Evolutionary conservation across 192 early-diverging fungal genomes (phyloP).

Genomic region (Kappamyces sp.): DNA sequence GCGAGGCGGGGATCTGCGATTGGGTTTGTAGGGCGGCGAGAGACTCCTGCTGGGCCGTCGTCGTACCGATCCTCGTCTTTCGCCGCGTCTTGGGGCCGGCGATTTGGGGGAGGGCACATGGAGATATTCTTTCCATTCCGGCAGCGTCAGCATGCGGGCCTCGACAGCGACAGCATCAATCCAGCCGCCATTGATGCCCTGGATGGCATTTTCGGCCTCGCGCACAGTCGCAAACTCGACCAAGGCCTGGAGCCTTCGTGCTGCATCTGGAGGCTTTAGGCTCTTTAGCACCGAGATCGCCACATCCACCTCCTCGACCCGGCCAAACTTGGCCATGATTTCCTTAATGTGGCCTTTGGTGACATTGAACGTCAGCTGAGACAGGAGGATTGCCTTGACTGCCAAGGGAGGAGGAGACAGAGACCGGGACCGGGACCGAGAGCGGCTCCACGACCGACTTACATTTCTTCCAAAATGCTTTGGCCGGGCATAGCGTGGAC

Average conservation of each 20-base stretch:
- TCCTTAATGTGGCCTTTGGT: constrained; percentile 6
- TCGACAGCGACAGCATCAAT: constrained; percentile 24
- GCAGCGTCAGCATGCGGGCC: not conserved
- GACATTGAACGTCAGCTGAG: constrained; percentile 15
- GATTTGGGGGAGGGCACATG: no score
- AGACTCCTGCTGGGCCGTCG: not conserved
- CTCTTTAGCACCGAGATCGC: not conserved
- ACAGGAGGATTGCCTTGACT: constrained; percentile 3
- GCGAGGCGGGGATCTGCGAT: not conserved
- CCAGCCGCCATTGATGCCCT: constrained; percentile 22
- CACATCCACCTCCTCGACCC: not conserved
- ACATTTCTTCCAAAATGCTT: no score
- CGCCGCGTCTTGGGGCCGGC: no score
- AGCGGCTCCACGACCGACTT: constrained; percentile 3
- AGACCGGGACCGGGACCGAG: constrained; percentile 13
- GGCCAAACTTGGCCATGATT: not conserved
- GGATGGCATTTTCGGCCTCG: constrained; percentile 22
- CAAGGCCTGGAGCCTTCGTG: constrained; percentile 1
- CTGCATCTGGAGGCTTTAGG: not conserved
- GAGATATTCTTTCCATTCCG: no score
- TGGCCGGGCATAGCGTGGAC: not conserved
- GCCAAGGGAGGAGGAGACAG: constrained; percentile 6
- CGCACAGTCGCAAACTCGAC: constrained; percentile 21
- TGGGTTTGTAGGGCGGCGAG: not conserved
- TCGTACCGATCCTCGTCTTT: not conserved